Percentiles rank a stretch among this genome's conserved stretches.
phyloP scores from a whole-genome alignment of 2,329 filamentous ascomycete species.

The Colletotrichum sp. region DNA sequence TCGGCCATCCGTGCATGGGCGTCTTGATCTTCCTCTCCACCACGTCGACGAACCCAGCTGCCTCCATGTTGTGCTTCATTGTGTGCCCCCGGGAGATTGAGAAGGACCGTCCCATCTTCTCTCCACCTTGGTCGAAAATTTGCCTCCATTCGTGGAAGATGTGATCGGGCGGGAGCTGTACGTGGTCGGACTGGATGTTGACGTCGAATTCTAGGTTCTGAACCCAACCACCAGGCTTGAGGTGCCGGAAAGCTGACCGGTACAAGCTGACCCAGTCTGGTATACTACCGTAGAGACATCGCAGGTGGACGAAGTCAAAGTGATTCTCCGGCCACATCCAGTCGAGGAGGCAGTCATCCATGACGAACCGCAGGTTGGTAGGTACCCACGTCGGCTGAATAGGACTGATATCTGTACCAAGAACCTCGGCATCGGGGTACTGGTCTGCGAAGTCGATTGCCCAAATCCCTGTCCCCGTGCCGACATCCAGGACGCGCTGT shows the following conservation, averaged over 20 bases:
- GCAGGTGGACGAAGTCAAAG: slow-evolving; percentile 65
- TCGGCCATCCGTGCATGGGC: slow-evolving; percentile 24
- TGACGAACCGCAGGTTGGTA: slow-evolving; percentile 61
- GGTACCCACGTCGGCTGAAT: slow-evolving; percentile 63
- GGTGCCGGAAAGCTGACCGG: slow-evolving; percentile 47
- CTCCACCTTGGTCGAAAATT: slow-evolving; percentile 27
- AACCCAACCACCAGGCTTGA: slow-evolving; percentile 55
- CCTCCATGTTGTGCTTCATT: slow-evolving; percentile 25
- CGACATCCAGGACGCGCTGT: slow-evolving; percentile 32
- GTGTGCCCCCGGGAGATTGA: slow-evolving; percentile 23
- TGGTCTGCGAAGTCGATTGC: slow-evolving; percentile 53
- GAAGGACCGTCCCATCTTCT: slow-evolving; percentile 27
- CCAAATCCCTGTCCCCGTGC: slow-evolving; percentile 62
- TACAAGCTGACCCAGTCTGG: slow-evolving; percentile 59
- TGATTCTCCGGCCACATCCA: slow-evolving; percentile 50
- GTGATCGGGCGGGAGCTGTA: slow-evolving; percentile 22
- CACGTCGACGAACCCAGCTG: slow-evolving; percentile 28
- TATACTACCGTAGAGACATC: slow-evolving; percentile 59
- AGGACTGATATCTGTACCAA: slow-evolving; percentile 61
- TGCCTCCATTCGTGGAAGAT: slow-evolving; percentile 30
- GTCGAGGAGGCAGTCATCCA: slow-evolving; percentile 59
- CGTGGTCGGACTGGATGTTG: slow-evolving; percentile 30
- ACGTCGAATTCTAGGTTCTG: slow-evolving; percentile 28
- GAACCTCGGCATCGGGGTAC: slow-evolving; percentile 46
- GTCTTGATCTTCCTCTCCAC: slow-evolving; percentile 22